Percentiles rank a stretch among this genome's conserved stretches.
Conservation (phyloP, 129 eudicot genomes). For the Logfia minima region DNA sequence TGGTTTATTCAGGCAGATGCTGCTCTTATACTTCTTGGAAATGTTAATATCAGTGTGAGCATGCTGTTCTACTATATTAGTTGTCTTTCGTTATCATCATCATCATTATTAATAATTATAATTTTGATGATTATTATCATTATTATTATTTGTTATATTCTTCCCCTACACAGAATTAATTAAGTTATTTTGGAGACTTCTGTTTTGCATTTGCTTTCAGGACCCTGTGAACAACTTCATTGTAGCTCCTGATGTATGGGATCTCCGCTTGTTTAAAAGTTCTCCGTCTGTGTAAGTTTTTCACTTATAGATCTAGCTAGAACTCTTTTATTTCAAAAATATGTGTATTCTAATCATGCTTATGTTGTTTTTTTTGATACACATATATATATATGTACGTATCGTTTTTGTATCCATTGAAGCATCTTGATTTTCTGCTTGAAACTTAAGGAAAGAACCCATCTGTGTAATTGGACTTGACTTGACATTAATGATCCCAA, state of each 20-base stretch:
- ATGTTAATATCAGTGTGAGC: slow-evolving; percentile 61
- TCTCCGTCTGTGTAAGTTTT: slow-evolving; percentile 77
- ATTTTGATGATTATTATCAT: no score
- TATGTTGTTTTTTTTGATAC: no score
- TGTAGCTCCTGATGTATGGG: slow-evolving; percentile 79
- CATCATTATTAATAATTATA: no score
- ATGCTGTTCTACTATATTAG: slow-evolving; percentile 18
- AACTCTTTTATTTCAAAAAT: neutral
- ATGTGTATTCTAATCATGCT: neutral
- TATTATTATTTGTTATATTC: neutral
- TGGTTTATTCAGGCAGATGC: slow-evolving; percentile 75
- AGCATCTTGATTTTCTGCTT: neutral
- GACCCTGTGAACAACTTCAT: slow-evolving; percentile 50
- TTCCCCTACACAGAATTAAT: neutral
- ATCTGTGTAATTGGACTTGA: neutral
- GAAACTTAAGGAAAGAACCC: neutral
- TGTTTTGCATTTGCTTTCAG: slow-evolving; percentile 41
- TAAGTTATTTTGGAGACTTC: slow-evolving; percentile 19
- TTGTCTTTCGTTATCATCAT: neutral
- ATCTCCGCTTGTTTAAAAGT: slow-evolving; percentile 70
- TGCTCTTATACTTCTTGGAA: slow-evolving; percentile 72
- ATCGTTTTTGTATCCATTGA: neutral
- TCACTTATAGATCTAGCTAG: neutral
- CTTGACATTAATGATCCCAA: neutral
- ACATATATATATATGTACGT: neutral